Base-by-base conservation (phyloP, 768 basidiomycete species). In the Hygrocybe coccinea region DNA sequence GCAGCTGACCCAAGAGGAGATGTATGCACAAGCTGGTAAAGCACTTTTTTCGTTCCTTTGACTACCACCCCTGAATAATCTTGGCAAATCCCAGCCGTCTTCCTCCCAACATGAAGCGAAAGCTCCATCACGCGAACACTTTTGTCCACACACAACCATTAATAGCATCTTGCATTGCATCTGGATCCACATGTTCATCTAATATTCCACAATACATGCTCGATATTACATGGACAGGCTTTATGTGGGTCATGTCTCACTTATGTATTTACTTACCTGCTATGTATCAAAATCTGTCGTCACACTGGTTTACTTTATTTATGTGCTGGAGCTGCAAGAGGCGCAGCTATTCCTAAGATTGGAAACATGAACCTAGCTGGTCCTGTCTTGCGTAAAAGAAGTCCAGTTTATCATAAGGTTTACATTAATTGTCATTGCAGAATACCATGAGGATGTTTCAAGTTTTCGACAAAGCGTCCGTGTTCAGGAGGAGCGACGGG, bases 21-120 rank as follows among this genome's bases (percentile, higher is more conserved):
- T 89, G 85, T 70, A 78, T 59, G 76, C 76, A 8, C 83, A 92
- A 76, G 90, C 90, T 49, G 81, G 90, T 88, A 69, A 64, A 44
- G 33, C 60, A 48, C 11, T 43, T 37, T 6, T 44, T 24, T 52
- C 21, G 14, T 29, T 48, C 43, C 35, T 21, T 15, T 2, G n/a
- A n/a, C n/a, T n/a, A n/a, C 55, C 22, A 54, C 21, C 39, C 25
- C 15, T 33, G 39, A n/a, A 24, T 50, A 37, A 10, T 24, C 39
- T 34, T 52, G 43, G 60, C 37, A 62, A 50, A 36, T 54, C 35
- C n/a, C 59, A 84, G 84, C 82, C 51, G 71, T 73, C 45, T 86
- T 86, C 67, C 74, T 86, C 25, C 83, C 84, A 11, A 86, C 84
- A 65, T 80, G 68, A 79, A 25, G n/a, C n/a, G 17, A 17, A 3